phyloP scores from a whole-genome alignment of 805 yeast genomes.

The Candida coquimbonensis region DNA sequence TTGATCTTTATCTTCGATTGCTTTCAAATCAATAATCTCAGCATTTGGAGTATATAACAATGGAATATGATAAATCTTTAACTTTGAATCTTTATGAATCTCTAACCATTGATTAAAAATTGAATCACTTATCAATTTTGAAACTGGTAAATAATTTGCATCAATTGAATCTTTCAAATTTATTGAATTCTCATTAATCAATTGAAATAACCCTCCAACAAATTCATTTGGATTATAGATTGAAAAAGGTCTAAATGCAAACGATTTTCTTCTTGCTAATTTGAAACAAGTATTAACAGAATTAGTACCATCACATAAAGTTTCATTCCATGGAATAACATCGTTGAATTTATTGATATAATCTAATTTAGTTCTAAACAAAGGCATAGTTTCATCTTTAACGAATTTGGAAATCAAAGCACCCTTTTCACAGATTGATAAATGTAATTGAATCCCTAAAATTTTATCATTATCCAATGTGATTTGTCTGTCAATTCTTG shows the following conservation, averaged over 20 bases:
- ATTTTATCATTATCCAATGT: background rate
- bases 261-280: constrained; percentile 40
- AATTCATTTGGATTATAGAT: constrained; percentile 39
- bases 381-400: constrained; percentile 1
- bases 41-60: constrained; percentile 12
- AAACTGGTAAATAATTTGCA: constrained; percentile 8
- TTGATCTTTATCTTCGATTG: background rate
- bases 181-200: constrained; percentile 24
- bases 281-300: constrained; percentile 31
- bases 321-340: constrained; percentile 13
- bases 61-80: constrained; percentile 11
- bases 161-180: constrained; percentile 4
- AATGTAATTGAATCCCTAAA: constrained; percentile 6
- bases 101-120: constrained; percentile 13
- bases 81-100: constrained; percentile 3
- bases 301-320: constrained; percentile 6
- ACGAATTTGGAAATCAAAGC: constrained; percentile 2
- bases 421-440: constrained; percentile 12
- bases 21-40: background rate
- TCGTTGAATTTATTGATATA: background rate
- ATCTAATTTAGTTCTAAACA: background rate
- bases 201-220: constrained; percentile 44
- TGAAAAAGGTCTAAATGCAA: constrained; percentile 32
- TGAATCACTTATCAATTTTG: constrained; percentile 9
- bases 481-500: constrained; percentile 12